Base-by-base conservation (phyloP, 176 grass and related monocot species). In the Thalia dealbata region DNA sequence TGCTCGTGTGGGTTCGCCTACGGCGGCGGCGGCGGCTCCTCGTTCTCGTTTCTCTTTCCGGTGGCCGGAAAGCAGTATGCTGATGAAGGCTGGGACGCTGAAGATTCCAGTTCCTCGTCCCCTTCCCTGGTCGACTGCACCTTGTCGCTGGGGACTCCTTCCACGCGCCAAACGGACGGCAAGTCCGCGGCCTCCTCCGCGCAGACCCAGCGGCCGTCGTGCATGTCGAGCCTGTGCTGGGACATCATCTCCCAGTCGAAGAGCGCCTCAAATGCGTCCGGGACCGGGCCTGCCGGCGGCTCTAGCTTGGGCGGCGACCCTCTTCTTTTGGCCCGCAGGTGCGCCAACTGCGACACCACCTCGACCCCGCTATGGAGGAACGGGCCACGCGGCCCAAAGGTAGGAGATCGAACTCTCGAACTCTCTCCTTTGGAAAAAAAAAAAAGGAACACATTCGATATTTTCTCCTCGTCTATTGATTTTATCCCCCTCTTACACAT, bases 331-430 rank as follows among this genome's bases (percentile, higher is more conserved):
- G 85, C 86, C 55, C 87, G 95, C 23, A 82, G 90, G 67, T 99
- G 95, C 81, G 90, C 90, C 51, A 99, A 99, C 85, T 99, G 95
- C 75, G 90, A 86, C 79, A 99, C 95, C 21, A 70, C 90, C 66
- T 99, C 95, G 0, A 99, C 95, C 42, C 95, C 95, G 15, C 90
- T 99, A 26, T 99, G 95, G 95, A 48, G 95, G 50, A 99, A 99
- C 61, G 95, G 95, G 1, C 95, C 95, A 10, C 85, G 87, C 1
- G 95, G 95, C 3, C 95, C 95, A 15, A 99, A 99, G 90, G 95
- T 88, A 78, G 3, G 29, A 2, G 52, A n/a, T n/a, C n/a, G n/a
- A n/a, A n/a, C n/a, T n/a, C n/a, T n/a, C n/a, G n/a, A 56, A 14
- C 38, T 9, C 12, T 3, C 2, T 52, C 24, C 14, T 24, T 38